phyloP scores from a whole-genome alignment of 257 asterid genomes.

The Eustoma russellianum region DNA sequence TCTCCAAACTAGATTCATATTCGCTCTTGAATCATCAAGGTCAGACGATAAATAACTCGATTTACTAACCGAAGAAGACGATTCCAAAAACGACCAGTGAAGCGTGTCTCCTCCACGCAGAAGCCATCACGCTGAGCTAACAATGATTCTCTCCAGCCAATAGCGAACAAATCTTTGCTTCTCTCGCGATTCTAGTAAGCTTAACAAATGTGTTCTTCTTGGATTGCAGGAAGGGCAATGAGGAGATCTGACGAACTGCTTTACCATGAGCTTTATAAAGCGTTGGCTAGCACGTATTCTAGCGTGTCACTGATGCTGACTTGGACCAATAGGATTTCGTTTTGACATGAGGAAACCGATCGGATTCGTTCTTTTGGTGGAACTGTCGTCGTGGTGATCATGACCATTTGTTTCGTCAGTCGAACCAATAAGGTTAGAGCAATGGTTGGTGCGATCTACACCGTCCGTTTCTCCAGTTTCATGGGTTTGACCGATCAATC shows the following conservation, averaged over 20 bases:
- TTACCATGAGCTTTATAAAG: too few species aligned
- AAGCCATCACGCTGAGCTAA: constrained; percentile 33
- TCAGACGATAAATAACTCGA: not conserved
- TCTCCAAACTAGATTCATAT: too few species aligned
- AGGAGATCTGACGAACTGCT: too few species aligned
- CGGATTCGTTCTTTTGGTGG: constrained; percentile 10
- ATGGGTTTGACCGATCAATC: not conserved
- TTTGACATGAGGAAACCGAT: constrained; percentile 26
- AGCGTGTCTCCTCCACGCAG: constrained; percentile 40
- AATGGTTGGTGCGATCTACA: too few species aligned
- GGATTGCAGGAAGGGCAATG: too few species aligned
- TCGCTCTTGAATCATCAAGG: too few species aligned
- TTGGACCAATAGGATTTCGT: constrained; percentile 47
- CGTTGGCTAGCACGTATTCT: too few species aligned
- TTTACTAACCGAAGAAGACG: constrained; percentile 43
- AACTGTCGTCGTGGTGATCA: constrained; percentile 23
- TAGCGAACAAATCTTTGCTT: not conserved
- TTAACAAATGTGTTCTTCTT: too few species aligned
- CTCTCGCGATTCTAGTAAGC: not conserved
- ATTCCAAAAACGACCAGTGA: constrained; percentile 36
- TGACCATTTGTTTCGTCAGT: not conserved
- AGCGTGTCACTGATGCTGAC: constrained; percentile 34
- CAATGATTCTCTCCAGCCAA: not conserved
- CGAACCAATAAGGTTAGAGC: too few species aligned
- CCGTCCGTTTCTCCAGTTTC: not conserved